Conservation (phyloP, 2,329 filamentous ascomycete genomes). For the Penicillium frequentans region DNA sequence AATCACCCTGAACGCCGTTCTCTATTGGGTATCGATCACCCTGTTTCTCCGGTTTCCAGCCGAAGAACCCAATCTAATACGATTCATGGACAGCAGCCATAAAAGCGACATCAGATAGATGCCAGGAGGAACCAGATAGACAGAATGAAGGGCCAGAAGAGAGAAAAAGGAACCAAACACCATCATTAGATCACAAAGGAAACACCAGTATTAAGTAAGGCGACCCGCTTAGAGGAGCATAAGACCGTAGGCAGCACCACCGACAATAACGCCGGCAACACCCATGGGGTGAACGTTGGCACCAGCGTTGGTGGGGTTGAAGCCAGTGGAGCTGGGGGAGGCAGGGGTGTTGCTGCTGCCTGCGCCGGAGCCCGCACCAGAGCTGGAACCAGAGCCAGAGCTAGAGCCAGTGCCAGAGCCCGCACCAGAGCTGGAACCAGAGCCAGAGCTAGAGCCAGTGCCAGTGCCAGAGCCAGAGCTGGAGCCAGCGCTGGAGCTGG, state of each 20-base stretch:
- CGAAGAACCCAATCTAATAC: background rate
- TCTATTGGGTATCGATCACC: background rate
- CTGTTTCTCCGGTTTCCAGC: background rate
- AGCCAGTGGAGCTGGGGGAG: conserved; percentile 18
- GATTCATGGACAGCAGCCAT: conserved; percentile 9
- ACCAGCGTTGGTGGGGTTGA: conserved; percentile 26
- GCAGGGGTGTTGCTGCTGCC: conserved; percentile 12
- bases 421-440: background rate
- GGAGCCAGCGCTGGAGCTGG: conserved; percentile 3
- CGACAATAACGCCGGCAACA: conserved; percentile 21
- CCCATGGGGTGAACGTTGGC: conserved; percentile 23
- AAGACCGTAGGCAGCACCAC: conserved; percentile 20
- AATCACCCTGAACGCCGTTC: conserved; percentile 13
- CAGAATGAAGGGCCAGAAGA: background rate
- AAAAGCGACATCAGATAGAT: background rate
- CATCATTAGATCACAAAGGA: conserved; percentile 7
- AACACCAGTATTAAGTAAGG: conserved; percentile 4
- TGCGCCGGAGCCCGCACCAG: background rate
- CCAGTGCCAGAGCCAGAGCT: background rate
- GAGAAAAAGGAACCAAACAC: conserved; percentile 8
- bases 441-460: too few species aligned
- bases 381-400: conserved; percentile 2
- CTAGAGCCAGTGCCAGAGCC: conserved; percentile 2
- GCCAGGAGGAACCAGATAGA: background rate
- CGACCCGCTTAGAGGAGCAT: conserved; percentile 26